Base-by-base conservation (phyloP, 352 stramenopile species). In the Aphanomyces euteiches region DNA sequence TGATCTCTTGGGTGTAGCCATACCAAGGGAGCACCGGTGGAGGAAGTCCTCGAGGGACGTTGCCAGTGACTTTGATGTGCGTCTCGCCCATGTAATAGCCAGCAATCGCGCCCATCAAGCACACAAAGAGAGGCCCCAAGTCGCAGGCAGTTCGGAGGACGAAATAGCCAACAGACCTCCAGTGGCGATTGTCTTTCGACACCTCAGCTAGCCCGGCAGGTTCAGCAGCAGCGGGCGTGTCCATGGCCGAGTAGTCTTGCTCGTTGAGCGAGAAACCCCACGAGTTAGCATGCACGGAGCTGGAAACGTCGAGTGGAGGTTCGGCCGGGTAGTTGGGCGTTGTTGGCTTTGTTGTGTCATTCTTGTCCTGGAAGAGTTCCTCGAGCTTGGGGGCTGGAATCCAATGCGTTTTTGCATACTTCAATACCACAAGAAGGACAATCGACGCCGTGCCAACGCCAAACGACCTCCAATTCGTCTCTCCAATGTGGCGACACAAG, bases 11-110 rank as follows among this genome's bases (percentile, higher is more conserved):
- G 4, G 79, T 76, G 15, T 76, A 75, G 45, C 72, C 75, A 74
- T 78, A 47, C 73, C 89, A 75, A 39, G 81, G 79, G 21, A 87
- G 84, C 40, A 84, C 69, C 4, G 76, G 74, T 0, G 69, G 39
- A 4, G 86, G 84, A 0, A 96, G 75, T 7, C 92, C 92, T 21
- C 73, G 76, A 40, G 88, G 89, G 43, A 98, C 87, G 3, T 80
- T 54, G 39, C 81, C 84, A n/a, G 95, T 90, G 48, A 96, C 81
- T 4, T 78, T 74, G 59, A 97, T 79, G 1, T 74, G 79, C 21
- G 85, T 76, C 53, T 90, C 77, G 13, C 91, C 87, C 0, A 95
- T 65, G 39, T 83, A 61, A 17, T 80, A 77, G 0, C 78, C 81
- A 8, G 81, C 74, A 13, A 83, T 72, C 66, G 88, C 43, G 17